phyloP scores from a whole-genome alignment of 148 eudicot genomes.

The Arbutus unedo region DNA sequence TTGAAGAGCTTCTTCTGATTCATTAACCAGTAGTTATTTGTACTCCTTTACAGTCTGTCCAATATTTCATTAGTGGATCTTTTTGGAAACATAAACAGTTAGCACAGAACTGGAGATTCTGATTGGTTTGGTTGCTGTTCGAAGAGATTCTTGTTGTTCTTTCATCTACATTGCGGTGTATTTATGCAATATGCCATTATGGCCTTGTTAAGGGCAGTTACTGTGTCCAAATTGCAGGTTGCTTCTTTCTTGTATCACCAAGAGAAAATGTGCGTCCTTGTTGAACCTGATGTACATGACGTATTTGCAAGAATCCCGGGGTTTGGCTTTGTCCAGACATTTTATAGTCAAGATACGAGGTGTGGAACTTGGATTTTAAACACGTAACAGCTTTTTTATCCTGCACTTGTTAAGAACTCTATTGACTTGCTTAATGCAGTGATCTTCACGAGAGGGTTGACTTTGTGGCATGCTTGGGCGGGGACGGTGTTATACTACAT shows the following conservation, averaged over 20 bases:
- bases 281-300: slow-evolving; percentile 97
- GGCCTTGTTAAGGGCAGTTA: background rate
- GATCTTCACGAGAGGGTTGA: slow-evolving; percentile 98
- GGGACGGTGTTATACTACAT: slow-evolving; percentile 96
- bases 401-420: background rate
- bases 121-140: background rate
- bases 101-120: background rate
- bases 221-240: slow-evolving; percentile 48
- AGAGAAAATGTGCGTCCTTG: slow-evolving; percentile 93
- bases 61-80: too few species aligned
- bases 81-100: background rate
- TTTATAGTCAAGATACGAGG: slow-evolving; percentile 97
- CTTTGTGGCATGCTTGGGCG: slow-evolving; percentile 92
- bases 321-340: slow-evolving; percentile 96
- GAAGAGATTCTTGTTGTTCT: background rate
- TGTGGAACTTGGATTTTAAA: slow-evolving; percentile 17
- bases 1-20: background rate
- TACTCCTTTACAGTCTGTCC: background rate
- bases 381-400: background rate
- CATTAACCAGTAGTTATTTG: background rate
- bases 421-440: slow-evolving; percentile 32
- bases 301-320: slow-evolving; percentile 95
- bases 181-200: background rate
- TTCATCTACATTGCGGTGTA: background rate
- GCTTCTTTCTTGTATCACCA: slow-evolving; percentile 81